Evolutionary conservation across 768 basidiomycete genomes (phyloP), one percentile per base, ranked within the genome.

Genomic region (Sporobolomyces roseus): DNA sequence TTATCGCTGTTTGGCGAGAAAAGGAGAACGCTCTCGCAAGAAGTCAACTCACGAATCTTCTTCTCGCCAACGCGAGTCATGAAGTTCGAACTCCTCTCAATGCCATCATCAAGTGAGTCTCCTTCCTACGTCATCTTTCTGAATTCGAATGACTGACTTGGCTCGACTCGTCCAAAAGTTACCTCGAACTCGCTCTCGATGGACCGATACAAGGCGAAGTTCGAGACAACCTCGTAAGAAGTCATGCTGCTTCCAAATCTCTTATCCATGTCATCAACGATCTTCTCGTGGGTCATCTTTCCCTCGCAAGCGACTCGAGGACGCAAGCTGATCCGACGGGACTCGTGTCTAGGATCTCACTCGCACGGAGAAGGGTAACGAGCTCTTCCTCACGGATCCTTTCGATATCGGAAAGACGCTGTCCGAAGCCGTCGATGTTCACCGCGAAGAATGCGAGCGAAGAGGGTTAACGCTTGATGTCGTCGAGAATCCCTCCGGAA

Each of bases 1-100:
- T 90, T 80, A 90, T 90, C 70, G 87, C 88, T 75, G 89, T 90
- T 10, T 91, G 89, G 89, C 79, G 89, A 70, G 86, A 90, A 77
- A 90, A 89, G 77, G 88, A 91, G 77, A 83, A 80, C 46, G 88
- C 87, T 3, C 75, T 88, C 65, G 84, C 87, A 67, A 84, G 84
- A 7, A 90, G 85, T 41, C 87, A 86, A 76, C 79, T 90, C 29
- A 89, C 88, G 4, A 87, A 86, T 61, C 79, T 91, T 17, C 75
- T 92, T 43, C 79, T 92, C 12, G 86, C 87, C 10, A 90, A 92
- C 77, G 89, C 89, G 7, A 87, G 85, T 69, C 89, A 92, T 75
- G 90, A 91, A 82, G 88, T 88, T 7, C 85, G 88, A 30, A 89
- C 88, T 4, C 87, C 88, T 10, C 75, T 89, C 63, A 88, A 90